phyloP scores from a whole-genome alignment of 108 stramenopile genomes.

The Craspedostauros australis region DNA sequence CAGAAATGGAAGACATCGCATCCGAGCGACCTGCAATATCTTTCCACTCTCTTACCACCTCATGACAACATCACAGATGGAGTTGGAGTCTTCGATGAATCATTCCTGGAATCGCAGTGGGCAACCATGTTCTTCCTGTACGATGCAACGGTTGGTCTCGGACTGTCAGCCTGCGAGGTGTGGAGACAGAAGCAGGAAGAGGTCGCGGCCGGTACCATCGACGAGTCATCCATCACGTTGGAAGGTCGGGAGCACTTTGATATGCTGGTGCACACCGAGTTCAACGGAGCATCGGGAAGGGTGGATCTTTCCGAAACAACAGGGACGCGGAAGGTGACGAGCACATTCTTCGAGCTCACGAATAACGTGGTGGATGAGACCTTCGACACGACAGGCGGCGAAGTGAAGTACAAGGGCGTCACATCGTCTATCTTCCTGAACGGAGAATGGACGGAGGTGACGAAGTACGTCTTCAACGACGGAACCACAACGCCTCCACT shows the following conservation, averaged over 20 bases:
- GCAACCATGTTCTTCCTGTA: conserved; percentile 26
- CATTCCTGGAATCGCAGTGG: not conserved
- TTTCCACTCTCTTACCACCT: conserved; percentile 9
- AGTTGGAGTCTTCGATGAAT: not conserved
- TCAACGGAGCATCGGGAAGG: conserved; percentile 36
- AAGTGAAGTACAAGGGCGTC: conserved; percentile 18
- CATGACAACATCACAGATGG: not conserved
- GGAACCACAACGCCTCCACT: conserved; percentile 27
- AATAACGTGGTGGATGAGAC: conserved; percentile 22
- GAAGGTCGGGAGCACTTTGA: conserved; percentile 1
- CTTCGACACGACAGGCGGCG: conserved; percentile 1
- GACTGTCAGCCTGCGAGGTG: conserved; percentile 35
- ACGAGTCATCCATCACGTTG: not conserved
- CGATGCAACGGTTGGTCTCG: conserved; percentile 50
- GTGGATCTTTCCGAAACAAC: conserved; percentile 33
- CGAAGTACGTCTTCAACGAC: conserved; percentile 30
- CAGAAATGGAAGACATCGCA: conserved; percentile 1
- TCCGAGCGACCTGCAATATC: conserved; percentile 16
- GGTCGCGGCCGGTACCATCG: no score
- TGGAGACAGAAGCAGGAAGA: no score
- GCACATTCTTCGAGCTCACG: conserved; percentile 24
- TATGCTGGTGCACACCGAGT: no score
- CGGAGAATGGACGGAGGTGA: conserved; percentile 23
- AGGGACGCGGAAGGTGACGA: conserved; percentile 29
- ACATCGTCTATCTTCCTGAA: conserved; percentile 22